These are phyloP conservation scores for Entomortierella lignicola DNA, from an alignment of 192 early-diverging fungal species.

Conservation along the genomic window DNA sequence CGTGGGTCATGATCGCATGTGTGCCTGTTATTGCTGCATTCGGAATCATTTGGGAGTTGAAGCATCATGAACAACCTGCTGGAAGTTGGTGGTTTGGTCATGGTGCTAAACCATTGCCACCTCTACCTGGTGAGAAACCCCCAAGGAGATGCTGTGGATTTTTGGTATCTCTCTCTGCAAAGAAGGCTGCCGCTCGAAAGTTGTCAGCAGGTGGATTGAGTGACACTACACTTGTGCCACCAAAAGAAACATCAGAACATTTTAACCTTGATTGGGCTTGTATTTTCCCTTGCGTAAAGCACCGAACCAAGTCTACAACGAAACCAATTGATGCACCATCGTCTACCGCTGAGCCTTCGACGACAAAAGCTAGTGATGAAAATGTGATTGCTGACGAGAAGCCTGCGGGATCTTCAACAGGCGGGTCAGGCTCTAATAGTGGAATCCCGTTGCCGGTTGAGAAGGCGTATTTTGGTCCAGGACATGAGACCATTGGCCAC, in stretches of 20 bases:
- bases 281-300: neutral
- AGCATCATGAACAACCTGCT: slow-evolving; percentile 43
- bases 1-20: slow-evolving; percentile 52
- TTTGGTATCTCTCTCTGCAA: neutral
- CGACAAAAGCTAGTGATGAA: neutral
- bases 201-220: neutral
- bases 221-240: neutral
- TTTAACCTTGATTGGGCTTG: neutral
- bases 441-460: slow-evolving; percentile 4
- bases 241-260: neutral
- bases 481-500: slow-evolving; percentile 47
- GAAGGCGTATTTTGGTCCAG: neutral
- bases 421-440: neutral
- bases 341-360: neutral
- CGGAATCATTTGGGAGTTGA: slow-evolving; percentile 48
- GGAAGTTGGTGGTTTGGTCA: slow-evolving; percentile 42
- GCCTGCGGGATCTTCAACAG: neutral
- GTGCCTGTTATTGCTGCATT: slow-evolving; percentile 41
- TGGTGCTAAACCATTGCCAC: slow-evolving; percentile 35
- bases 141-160: slow-evolving; percentile 19
- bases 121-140: slow-evolving; percentile 30
- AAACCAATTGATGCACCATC: neutral
- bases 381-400: neutral
- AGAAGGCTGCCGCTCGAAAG: neutral
- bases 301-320: slow-evolving; percentile 8